Evolutionary conservation across 78 protist genomes (phyloP), one percentile per base, ranked within the genome.

Genomic region (Corallochytrium limacisporum): DNA sequence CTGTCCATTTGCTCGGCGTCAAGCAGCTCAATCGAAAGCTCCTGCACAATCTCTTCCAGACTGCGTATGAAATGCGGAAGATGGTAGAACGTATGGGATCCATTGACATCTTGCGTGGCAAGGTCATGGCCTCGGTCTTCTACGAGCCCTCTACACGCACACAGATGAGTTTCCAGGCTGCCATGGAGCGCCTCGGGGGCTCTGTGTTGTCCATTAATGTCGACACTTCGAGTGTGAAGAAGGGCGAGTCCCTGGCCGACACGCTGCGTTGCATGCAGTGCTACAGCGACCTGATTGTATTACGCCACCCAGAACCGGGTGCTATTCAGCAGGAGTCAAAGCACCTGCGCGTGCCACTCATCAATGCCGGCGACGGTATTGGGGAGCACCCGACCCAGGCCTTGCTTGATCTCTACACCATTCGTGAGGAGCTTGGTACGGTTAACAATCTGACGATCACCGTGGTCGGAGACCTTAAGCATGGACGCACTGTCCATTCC

Each of bases 331-430:
- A 28, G 29, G 94, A 91, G 3, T 78, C 87, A 12, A 33, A 10
- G 1, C 48, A 40, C 29, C 43, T 77, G 44, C 46, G 51, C n/a
- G 68, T 67, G 69, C 92, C 97, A 42, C 55, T 91, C 65, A 86
- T 91, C 78, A 89, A 86, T 65, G 94, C 84, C 10, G 97, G 97
- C 60, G 93, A 91, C 42, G 97, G 97, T 50, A 31, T 68, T 9
- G 97, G 97, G 44, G 97, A 91, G 73, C 97, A 91, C 75, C 97
- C 97, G 28, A 76, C 95, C 22, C 88, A 84, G 74, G 94, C 94
- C 4, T 79, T 91, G 4, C 79, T 88, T 39, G 97, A 91, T 46
- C 39, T 86, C 13, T 87, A 49, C 77, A 88, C 94, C 7, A 84
- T 91, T 36, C 83, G 90, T 56, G 83, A 77, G 61, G 96, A 91